Conservation (phyloP, 2,329 filamentous ascomycete genomes). For the Periconia digitata region DNA sequence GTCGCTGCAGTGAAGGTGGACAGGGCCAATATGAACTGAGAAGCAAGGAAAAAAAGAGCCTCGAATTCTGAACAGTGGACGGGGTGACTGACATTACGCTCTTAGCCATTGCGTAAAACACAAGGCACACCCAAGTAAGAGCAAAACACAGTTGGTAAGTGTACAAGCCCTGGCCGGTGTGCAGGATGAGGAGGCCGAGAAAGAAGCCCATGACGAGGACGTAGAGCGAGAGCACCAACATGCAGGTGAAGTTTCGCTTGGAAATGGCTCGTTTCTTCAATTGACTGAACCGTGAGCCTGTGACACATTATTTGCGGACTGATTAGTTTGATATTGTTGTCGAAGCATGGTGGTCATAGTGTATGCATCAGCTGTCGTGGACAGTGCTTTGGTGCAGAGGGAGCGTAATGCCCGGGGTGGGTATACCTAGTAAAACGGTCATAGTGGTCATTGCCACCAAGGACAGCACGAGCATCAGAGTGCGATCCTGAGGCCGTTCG, state of each 20-base stretch:
- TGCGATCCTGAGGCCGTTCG: neutral
- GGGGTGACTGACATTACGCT: neutral
- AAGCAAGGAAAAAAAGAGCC: no score
- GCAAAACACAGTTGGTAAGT: neutral
- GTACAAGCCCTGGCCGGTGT: neutral
- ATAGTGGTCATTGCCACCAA: neutral
- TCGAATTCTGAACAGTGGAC: no score
- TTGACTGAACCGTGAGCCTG: neutral
- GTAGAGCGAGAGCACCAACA: neutral
- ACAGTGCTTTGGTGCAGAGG: no score
- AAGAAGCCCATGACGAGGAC: neutral
- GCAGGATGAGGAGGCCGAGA: neutral
- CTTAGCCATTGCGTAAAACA: neutral
- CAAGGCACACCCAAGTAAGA: neutral
- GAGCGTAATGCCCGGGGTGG: no score
- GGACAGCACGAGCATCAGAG: neutral
- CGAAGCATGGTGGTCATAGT: neutral
- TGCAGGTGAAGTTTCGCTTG: neutral
- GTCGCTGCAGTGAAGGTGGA: no score
- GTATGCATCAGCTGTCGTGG: no score
- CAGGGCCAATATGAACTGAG: no score
- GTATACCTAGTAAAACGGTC: neutral
- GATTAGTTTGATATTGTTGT: neutral
- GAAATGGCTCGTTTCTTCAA: neutral
- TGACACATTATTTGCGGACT: no score